Evolutionary conservation across 164 flowering plant species (phyloP).

Genomic region (Platanus orientalis): DNA sequence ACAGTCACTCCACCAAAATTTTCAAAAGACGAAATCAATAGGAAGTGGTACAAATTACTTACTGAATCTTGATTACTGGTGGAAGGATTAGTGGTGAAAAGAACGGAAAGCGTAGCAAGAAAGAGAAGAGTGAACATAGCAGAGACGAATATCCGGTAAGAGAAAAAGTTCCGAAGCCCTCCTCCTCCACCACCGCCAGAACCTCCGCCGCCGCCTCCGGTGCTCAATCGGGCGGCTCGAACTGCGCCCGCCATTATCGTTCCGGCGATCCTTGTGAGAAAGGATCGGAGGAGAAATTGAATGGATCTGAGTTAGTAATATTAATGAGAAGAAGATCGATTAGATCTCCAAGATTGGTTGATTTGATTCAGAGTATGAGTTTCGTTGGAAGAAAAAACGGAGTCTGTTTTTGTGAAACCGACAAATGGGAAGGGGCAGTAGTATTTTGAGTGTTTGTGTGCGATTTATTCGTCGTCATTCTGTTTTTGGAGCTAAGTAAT

Average conservation of each 20-base stretch:
- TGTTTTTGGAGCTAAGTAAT: too few species aligned
- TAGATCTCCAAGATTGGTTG: too few species aligned
- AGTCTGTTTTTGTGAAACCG: too few species aligned
- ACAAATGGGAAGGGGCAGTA: too few species aligned
- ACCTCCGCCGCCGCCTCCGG: conserved; percentile 27
- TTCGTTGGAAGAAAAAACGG: too few species aligned
- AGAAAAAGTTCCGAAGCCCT: conserved; percentile 48
- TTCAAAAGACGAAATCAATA: neutral
- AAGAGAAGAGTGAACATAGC: conserved; percentile 84
- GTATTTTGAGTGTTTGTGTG: too few species aligned
- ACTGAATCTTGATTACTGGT: conserved; percentile 40
- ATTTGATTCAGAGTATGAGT: too few species aligned
- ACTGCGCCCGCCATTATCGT: conserved; percentile 13
- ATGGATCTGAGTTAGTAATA: too few species aligned
- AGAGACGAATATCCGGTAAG: conserved; percentile 75
- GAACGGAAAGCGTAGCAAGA: conserved; percentile 68
- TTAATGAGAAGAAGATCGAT: too few species aligned
- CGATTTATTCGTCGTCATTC: too few species aligned
- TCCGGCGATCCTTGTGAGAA: conserved; percentile 8
- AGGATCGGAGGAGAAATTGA: too few species aligned
- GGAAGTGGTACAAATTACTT: conserved; percentile 9
- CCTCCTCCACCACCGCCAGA: conserved; percentile 28
- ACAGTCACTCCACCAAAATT: neutral
- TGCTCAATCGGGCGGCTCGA: conserved; percentile 19
- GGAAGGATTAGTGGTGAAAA: conserved; percentile 48